Evolutionary conservation across 768 basidiomycete genomes (phyloP).

Genomic region (Mycena filopes): DNA sequence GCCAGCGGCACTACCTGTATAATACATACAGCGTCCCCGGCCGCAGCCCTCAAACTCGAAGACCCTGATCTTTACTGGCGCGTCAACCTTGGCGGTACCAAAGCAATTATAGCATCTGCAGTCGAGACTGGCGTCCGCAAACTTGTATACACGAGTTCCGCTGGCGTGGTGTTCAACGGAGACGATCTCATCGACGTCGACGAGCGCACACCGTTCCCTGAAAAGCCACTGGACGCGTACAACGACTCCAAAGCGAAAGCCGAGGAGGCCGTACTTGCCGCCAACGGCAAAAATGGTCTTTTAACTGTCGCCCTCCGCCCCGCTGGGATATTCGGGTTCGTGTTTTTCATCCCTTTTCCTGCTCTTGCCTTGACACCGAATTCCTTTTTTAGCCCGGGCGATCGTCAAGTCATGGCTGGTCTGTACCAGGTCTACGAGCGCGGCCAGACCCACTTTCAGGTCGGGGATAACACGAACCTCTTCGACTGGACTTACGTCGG

Average conservation of each 20-base stretch:
- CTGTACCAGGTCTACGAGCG: slow-evolving; percentile 82
- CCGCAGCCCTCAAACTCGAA: slow-evolving; percentile 61
- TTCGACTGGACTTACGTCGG: slow-evolving; percentile 98
- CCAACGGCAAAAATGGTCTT: slow-evolving; percentile 87
- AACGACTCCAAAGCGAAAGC: slow-evolving; percentile 94
- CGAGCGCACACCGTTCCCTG: slow-evolving; percentile 83
- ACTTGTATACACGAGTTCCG: slow-evolving; percentile 94
- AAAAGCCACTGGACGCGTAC: slow-evolving; percentile 86
- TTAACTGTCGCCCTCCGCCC: slow-evolving; percentile 92
- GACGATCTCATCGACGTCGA: slow-evolving; percentile 85
- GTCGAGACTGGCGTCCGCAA: slow-evolving; percentile 78
- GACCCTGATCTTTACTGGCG: slow-evolving; percentile 83
- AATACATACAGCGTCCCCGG: slow-evolving; percentile 94
- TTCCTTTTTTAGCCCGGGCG: slow-evolving; percentile 75
- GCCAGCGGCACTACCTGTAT: slow-evolving; percentile 91
- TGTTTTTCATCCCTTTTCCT: slow-evolving; percentile 17
- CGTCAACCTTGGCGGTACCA: slow-evolving; percentile 95
- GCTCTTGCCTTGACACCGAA: slow-evolving; percentile 5
- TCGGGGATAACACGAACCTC: slow-evolving; percentile 92
- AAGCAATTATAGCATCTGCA: slow-evolving; percentile 85
- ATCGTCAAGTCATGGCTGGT: slow-evolving; percentile 87
- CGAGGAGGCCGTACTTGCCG: slow-evolving; percentile 82
- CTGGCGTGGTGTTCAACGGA: slow-evolving; percentile 91
- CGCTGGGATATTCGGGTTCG: slow-evolving; percentile 95
- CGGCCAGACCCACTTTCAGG: slow-evolving; percentile 90